Evolutionary conservation across 306 rosid species (phyloP).

Genomic region (Ormosia semicastrata): DNA sequence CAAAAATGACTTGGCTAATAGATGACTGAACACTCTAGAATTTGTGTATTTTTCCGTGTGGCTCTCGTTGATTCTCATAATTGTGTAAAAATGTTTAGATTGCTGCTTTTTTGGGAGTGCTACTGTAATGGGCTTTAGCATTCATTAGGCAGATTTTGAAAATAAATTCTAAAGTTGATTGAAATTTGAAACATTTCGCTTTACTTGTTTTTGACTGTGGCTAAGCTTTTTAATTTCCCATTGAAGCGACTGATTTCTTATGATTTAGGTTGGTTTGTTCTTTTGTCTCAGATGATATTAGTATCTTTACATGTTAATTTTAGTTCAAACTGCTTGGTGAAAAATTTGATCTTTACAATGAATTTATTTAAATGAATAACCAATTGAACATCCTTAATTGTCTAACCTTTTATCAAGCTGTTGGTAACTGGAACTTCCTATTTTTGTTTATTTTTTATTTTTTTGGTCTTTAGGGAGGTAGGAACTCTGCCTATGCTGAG

Average conservation of each 20-base stretch:
- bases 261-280: background rate
- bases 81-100: background rate
- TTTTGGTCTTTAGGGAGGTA: too few relatives aligned
- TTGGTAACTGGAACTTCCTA: background rate
- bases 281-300: background rate
- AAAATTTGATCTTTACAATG: background rate
- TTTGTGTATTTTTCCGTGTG: background rate
- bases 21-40: background rate
- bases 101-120: background rate
- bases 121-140: background rate
- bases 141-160: background rate
- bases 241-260: conserved; percentile 5
- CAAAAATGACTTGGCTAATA: background rate
- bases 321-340: background rate
- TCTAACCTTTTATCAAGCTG: background rate
- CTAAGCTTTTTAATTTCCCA: background rate
- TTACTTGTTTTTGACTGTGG: background rate
- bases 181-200: background rate
- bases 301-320: background rate
- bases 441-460: background rate
- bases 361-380: background rate
- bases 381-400: background rate
- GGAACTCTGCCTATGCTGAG: too few relatives aligned
- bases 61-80: background rate
- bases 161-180: background rate